A percentile compares a stretch with the other conserved stretches of the same genome.
phyloP scores from a whole-genome alignment of 352 stramenopile genomes.

The Pythium sp. region DNA sequence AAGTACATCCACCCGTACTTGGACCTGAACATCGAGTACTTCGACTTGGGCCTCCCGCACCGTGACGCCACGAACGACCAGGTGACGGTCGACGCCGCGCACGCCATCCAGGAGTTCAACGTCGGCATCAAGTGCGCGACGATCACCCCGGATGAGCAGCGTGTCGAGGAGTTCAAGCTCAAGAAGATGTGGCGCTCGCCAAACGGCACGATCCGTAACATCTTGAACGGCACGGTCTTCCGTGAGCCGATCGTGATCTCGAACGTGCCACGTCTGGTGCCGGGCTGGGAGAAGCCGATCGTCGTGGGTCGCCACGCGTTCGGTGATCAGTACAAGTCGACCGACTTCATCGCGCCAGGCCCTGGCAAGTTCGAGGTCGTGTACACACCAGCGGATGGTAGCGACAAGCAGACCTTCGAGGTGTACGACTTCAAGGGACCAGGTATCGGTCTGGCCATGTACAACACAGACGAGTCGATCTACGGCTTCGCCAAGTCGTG shows the following conservation, averaged over 20 bases:
- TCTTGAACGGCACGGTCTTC: constrained; percentile 86
- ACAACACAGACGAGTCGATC: constrained; percentile 88
- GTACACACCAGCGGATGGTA: constrained; percentile 65
- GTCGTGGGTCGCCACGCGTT: constrained; percentile 87
- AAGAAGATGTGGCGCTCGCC: constrained; percentile 87
- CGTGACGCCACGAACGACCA: constrained; percentile 69
- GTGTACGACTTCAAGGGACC: constrained; percentile 84
- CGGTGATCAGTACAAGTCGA: constrained; percentile 87
- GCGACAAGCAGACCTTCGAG: constrained; percentile 47
- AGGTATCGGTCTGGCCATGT: constrained; percentile 87
- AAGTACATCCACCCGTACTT: constrained; percentile 35
- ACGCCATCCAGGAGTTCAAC: constrained; percentile 74
- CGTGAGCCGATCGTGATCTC: constrained; percentile 85
- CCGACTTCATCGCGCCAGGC: constrained; percentile 73
- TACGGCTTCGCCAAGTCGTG: constrained; percentile 61
- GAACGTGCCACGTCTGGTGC: constrained; percentile 85
- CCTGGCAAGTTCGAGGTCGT: constrained; percentile 78
- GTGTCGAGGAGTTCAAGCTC: constrained; percentile 78
- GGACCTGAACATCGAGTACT: no score
- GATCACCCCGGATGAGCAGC: constrained; percentile 85
- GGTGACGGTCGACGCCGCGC: constrained; percentile 58
- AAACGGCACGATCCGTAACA: constrained; percentile 87
- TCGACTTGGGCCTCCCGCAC: no score
- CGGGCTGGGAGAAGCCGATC: constrained; percentile 86
- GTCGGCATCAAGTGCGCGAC: constrained; percentile 90